Evolutionary conservation across 75 land plant genomes (phyloP).

Genomic region (Adiantum capillusveneris): DNA sequence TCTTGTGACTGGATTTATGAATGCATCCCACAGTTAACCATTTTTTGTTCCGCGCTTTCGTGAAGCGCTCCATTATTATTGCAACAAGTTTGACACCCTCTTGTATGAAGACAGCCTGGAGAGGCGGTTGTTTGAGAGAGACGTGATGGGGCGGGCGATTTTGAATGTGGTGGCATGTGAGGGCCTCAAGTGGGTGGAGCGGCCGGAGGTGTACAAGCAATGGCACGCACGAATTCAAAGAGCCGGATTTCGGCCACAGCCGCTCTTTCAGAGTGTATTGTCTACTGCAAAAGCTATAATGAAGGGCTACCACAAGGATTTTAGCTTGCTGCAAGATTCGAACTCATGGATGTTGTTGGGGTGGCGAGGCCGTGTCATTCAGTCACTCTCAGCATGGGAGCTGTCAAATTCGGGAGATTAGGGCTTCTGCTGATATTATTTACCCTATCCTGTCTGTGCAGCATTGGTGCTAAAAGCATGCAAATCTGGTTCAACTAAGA

Average conservation of each 20-base stretch:
- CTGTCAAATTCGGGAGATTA: too few relatives aligned
- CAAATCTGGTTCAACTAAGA: too few relatives aligned
- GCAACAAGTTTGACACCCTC: conserved; percentile 56
- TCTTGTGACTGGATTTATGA: conserved; percentile 53
- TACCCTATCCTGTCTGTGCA: too few relatives aligned
- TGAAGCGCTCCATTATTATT: conserved; percentile 62
- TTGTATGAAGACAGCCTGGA: conserved; percentile 42
- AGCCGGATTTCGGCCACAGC: conserved; percentile 62
- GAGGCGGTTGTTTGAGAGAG: conserved; percentile 46
- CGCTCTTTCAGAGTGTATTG: conserved; percentile 26
- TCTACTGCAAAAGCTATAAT: conserved; percentile 29
- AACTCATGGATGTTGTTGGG: conserved; percentile 67
- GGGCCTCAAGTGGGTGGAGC: conserved; percentile 64
- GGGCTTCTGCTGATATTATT: too few relatives aligned
- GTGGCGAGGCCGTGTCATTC: conserved; percentile 66
- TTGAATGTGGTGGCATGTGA: conserved; percentile 84
- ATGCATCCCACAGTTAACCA: conserved; percentile 63
- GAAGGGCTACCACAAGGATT: conserved; percentile 50
- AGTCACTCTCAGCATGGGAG: conserved; percentile 58
- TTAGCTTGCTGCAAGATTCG: conserved; percentile 52
- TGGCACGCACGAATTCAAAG: conserved; percentile 65
- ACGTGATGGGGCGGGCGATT: conserved; percentile 48
- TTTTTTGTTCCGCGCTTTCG: conserved; percentile 70
- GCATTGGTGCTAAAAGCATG: too few relatives aligned
- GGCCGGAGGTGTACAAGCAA: conserved; percentile 81